Base-by-base conservation (phyloP, 805 yeast genomes). In the Kurtzmaniella cleridarum region DNA sequence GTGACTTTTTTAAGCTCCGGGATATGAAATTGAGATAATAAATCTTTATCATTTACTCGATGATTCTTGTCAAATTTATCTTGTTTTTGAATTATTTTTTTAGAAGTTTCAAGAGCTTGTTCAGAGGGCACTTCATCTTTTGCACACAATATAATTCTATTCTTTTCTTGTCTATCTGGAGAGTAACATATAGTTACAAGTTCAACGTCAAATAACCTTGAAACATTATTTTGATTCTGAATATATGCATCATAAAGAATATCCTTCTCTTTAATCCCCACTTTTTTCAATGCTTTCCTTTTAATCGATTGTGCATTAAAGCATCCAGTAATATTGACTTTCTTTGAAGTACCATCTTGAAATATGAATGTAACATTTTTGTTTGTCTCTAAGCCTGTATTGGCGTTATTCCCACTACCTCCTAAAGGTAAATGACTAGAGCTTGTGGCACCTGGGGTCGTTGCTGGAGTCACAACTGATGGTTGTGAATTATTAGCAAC, bases 131-230 rank as follows among this genome's bases (percentile, higher is more conserved):
- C 59, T 43, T 81, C 84, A 23, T 69, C 75, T 35, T 67, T 69
- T 6, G 80, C 75, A 45, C 93, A 84, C 27, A 89, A 63, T 36
- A 89, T 77, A 52, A 78, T 67, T 38, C 95, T 64, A 50, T 78
- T 76, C 48, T 84, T 83, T 50, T 85, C 95, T 3, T 72, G 55
- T 20, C 89, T 66, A 39, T 81, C 87, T 2, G 76, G 71, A 0
- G 93, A 82, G 53, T 84, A 90, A 51, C 95, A 85, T 7, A 86
- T 78, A 0, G 95, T 80, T 3, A 87, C 88, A 24, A 88, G 69
- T 53, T 87, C 95, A 10, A 82, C 85, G 51, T 85, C 95, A 51
- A 75, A 81, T 39, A 88, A 64, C 20, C 77, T 47, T 44, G 71
- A 75, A 5, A 66, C 49, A 39, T 60, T 54, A 34, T 68, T 66